phyloP scores from a whole-genome alignment of 192 early-diverging fungal species.

The Entomortierella lignicola region DNA sequence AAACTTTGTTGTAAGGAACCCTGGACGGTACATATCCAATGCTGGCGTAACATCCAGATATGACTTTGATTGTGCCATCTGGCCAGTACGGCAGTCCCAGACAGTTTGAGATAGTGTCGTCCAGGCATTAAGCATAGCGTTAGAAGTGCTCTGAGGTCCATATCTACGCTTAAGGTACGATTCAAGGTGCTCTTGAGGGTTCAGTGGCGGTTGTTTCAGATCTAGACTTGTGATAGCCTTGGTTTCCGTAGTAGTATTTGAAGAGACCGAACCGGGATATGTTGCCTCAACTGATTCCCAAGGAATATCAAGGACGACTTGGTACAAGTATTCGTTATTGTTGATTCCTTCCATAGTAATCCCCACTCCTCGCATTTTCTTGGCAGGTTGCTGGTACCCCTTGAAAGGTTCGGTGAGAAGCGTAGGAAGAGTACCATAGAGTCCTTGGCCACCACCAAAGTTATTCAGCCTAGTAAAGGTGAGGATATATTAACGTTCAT shows the following conservation, averaged over 20 bases:
- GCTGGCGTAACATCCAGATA: conserved; percentile 19
- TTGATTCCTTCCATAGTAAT: conserved; percentile 55
- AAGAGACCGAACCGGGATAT: neutral
- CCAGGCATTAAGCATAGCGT: conserved; percentile 27
- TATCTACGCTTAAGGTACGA: conserved; percentile 27
- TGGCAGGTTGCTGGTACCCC: conserved; percentile 16
- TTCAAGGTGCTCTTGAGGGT: conserved; percentile 22
- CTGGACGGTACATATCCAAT: conserved; percentile 24
- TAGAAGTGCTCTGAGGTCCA: conserved; percentile 16
- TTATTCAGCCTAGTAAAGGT: conserved; percentile 34
- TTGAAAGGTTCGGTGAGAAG: conserved; percentile 38
- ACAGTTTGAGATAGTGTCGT: conserved; percentile 35
- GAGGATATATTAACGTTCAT: neutral
- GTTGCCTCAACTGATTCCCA: conserved; percentile 35
- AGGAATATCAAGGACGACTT: conserved; percentile 41
- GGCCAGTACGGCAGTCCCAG: conserved; percentile 25
- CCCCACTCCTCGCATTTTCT: conserved; percentile 46
- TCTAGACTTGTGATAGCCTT: neutral
- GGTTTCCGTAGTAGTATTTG: neutral
- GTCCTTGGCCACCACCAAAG: conserved; percentile 44
- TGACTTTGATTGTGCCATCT: conserved; percentile 41
- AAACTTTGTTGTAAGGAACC: conserved; percentile 25
- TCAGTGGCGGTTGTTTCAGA: conserved; percentile 6
- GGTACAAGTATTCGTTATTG: conserved; percentile 53
- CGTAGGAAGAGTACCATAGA: conserved; percentile 44